Evolutionary conservation across 306 rosid genomes (phyloP).

Genomic region (Ormosia semicastrata): DNA sequence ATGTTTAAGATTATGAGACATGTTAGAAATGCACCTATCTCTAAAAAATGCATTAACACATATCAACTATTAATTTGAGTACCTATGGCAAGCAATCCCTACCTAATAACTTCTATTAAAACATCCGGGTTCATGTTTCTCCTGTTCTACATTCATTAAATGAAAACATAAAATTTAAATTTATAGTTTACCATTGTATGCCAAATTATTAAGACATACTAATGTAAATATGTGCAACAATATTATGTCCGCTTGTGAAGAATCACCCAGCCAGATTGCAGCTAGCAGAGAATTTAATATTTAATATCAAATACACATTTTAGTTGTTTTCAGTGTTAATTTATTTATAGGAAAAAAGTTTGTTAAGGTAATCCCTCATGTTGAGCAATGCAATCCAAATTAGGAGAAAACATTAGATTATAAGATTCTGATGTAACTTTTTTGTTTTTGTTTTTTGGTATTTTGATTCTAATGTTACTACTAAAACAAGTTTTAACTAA

Average conservation of each 20-base stretch:
- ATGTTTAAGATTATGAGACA: too few species aligned
- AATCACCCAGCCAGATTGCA: not conserved
- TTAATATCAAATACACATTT: too few species aligned
- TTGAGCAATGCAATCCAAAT: not conserved
- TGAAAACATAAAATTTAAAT: not conserved
- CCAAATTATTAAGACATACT: not conserved
- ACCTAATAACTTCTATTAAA: too few species aligned
- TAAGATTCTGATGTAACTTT: too few species aligned
- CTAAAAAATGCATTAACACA: too few species aligned
- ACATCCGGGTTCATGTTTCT: too few species aligned
- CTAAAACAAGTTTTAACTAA: not conserved
- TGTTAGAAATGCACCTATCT: too few species aligned
- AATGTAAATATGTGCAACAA: not conserved
- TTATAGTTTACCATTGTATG: not conserved
- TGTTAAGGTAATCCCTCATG: not conserved
- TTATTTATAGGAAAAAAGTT: not conserved
- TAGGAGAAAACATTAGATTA: not conserved
- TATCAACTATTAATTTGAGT: too few species aligned
- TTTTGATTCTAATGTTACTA: not conserved
- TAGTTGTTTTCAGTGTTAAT: not conserved
- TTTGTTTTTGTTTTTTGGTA: too few species aligned
- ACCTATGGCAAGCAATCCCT: too few species aligned
- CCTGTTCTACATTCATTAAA: not conserved
- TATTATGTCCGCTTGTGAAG: not conserved
- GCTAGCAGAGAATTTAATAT: not conserved